Evolutionary conservation across 495 filamentous ascomycete species (phyloP).

Genomic region (Letharia lupina): DNA sequence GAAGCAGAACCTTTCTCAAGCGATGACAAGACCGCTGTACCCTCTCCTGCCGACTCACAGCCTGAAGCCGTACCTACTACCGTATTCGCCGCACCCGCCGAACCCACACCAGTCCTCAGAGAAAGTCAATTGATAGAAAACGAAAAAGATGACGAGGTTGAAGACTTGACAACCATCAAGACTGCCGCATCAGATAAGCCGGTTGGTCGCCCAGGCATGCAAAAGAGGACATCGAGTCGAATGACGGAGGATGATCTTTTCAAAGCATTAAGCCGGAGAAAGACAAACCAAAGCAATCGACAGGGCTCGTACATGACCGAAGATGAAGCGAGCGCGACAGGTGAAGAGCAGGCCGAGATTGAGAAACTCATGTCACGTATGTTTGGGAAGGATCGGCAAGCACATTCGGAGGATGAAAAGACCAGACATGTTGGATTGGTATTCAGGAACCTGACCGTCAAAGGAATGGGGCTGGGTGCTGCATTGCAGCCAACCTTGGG

Average conservation of each 20-base stretch:
- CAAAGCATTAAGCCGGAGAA: constrained; percentile 42
- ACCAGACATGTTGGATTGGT: constrained; percentile 48
- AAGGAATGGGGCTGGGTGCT: constrained; percentile 58
- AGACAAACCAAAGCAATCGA: constrained; percentile 28
- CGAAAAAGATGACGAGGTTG: constrained; percentile 10
- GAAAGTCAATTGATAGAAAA: constrained; percentile 5
- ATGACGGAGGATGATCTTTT: constrained; percentile 46
- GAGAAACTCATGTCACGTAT: constrained; percentile 53
- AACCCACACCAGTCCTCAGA: neutral
- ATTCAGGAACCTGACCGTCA: constrained; percentile 56
- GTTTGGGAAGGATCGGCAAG: constrained; percentile 54
- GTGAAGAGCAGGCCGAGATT: constrained; percentile 51
- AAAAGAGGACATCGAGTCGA: neutral
- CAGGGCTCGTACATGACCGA: constrained; percentile 19
- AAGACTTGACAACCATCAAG: constrained; percentile 21
- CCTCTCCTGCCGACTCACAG: constrained; percentile 11
- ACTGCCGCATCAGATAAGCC: constrained; percentile 8
- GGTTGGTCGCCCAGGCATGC: constrained; percentile 6
- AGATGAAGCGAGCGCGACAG: constrained; percentile 28
- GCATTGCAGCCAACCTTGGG: constrained; percentile 56
- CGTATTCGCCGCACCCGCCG: neutral
- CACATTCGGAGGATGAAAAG: constrained; percentile 58
- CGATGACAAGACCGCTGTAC: constrained; percentile 10
- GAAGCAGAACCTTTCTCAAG: neutral
- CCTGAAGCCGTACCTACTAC: neutral